Evolutionary conservation across 108 stramenopile genomes (phyloP).

Genomic region (Nannochloropsis gaditana): DNA sequence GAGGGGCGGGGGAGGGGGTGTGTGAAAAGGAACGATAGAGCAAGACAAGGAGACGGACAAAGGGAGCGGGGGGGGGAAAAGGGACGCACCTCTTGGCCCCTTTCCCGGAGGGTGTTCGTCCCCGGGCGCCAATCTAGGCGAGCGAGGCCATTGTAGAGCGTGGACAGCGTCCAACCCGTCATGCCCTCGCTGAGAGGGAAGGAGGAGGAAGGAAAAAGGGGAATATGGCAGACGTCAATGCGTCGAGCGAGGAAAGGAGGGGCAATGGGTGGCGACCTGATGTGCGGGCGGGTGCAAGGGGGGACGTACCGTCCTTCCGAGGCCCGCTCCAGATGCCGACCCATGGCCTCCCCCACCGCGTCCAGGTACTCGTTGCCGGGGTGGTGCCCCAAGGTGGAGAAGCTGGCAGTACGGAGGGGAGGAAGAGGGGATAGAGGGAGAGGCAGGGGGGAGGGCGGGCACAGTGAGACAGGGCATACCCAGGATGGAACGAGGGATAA

Average conservation of each 20-base stretch:
- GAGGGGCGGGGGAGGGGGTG: neutral
- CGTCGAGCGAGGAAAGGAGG: neutral
- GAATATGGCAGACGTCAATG: neutral
- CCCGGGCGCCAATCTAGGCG: neutral
- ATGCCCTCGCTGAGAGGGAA: neutral
- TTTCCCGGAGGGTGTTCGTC: neutral
- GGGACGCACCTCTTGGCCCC: neutral
- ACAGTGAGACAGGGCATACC: neutral
- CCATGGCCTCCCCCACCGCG: neutral
- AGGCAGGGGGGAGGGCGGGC: neutral
- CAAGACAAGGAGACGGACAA: neutral
- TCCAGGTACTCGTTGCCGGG: neutral
- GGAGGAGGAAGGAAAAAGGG: neutral
- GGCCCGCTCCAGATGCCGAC: neutral
- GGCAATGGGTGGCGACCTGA: neutral
- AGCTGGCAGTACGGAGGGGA: neutral
- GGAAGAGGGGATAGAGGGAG: neutral
- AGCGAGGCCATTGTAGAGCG: neutral
- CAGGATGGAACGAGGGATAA: neutral
- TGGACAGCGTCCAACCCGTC: neutral
- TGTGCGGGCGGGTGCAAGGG: neutral
- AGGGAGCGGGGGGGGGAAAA: neutral
- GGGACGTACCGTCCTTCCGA: neutral
- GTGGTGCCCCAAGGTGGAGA: neutral
- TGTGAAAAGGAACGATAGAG: neutral